Evolutionary conservation across 768 basidiomycete genomes (phyloP).

Genomic region (Kwoniella sp.): DNA sequence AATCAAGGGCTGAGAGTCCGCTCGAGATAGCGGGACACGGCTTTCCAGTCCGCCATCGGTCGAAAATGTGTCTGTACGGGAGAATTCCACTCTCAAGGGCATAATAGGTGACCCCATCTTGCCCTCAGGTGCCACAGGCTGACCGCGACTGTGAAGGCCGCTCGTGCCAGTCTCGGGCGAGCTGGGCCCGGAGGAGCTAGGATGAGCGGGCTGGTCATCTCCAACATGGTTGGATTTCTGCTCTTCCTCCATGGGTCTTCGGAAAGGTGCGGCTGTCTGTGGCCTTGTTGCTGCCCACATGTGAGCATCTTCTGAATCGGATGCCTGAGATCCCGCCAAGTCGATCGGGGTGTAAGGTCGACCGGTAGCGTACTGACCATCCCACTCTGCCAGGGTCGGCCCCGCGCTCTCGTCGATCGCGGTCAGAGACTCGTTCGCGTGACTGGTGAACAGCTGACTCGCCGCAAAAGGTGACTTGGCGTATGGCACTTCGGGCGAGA

Average conservation of each 20-base stretch:
- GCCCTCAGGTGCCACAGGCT: constrained; percentile 1
- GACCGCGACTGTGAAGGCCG: background rate
- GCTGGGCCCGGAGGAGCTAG: background rate
- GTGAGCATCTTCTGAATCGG: constrained; percentile 31
- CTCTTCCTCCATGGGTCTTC: constrained; percentile 50
- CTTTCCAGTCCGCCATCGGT: constrained; percentile 27
- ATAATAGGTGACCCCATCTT: constrained; percentile 12
- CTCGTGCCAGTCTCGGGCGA: background rate
- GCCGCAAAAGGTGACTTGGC: constrained; percentile 84
- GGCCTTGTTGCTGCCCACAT: constrained; percentile 31
- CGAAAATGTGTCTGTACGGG: constrained; percentile 33
- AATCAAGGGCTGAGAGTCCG: constrained; percentile 33
- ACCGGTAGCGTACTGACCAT: constrained; percentile 6
- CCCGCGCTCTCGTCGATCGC: constrained; percentile 34
- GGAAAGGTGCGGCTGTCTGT: constrained; percentile 50
- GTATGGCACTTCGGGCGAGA: constrained; percentile 61
- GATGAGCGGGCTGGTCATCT: constrained; percentile 1
- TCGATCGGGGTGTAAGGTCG: constrained; percentile 23
- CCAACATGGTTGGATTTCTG: constrained; percentile 25
- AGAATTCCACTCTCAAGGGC: constrained; percentile 18
- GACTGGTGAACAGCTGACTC: constrained; percentile 69
- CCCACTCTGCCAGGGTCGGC: constrained; percentile 23
- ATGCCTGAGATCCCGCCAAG: constrained; percentile 20
- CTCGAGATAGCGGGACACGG: constrained; percentile 13
- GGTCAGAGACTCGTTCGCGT: constrained; percentile 33